Evolutionary conservation across 2,329 filamentous ascomycete genomes (phyloP).

Genomic region (Torrubiellomyces zombiae): DNA sequence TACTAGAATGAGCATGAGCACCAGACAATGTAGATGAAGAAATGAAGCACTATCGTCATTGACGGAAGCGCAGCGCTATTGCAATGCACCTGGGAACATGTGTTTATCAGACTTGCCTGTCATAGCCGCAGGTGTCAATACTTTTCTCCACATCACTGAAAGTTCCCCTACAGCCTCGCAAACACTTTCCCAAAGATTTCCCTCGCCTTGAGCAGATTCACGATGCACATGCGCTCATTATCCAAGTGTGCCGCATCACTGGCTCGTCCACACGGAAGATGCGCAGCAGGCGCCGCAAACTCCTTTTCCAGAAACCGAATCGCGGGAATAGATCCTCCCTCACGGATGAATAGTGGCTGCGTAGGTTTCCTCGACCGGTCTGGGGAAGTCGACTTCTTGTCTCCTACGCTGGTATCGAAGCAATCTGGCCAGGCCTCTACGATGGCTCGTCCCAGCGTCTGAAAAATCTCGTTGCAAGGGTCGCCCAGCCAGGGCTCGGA

Average conservation of each 20-base stretch:
- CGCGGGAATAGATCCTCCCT: constrained; percentile 87
- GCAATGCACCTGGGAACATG: no score
- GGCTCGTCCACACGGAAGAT: constrained; percentile 86
- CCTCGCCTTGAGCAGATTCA: constrained; percentile 79
- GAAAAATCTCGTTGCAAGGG: constrained; percentile 78
- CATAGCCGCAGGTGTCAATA: no score
- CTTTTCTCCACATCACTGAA: no score
- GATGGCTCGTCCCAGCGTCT: constrained; percentile 71
- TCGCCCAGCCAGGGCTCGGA: constrained; percentile 95
- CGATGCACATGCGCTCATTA: constrained; percentile 77
- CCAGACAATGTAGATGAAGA: no score
- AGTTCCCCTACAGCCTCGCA: constrained; percentile 42
- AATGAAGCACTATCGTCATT: no score
- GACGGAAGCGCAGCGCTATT: no score
- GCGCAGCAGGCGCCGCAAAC: constrained; percentile 77
- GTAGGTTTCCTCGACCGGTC: constrained; percentile 16
- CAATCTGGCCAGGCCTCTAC: constrained; percentile 64
- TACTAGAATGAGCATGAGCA: no score
- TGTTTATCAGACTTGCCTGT: no score
- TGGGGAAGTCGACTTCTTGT: constrained; percentile 4
- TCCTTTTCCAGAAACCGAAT: constrained; percentile 92
- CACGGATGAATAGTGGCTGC: constrained; percentile 80
- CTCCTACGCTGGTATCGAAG: constrained; percentile 13
- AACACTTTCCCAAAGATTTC: constrained; percentile 88
- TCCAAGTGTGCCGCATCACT: constrained; percentile 89